Evolutionary conservation across 768 basidiomycete genomes (phyloP), one percentile per base, ranked within the genome.

Genomic region (Trametopsis cervina): DNA sequence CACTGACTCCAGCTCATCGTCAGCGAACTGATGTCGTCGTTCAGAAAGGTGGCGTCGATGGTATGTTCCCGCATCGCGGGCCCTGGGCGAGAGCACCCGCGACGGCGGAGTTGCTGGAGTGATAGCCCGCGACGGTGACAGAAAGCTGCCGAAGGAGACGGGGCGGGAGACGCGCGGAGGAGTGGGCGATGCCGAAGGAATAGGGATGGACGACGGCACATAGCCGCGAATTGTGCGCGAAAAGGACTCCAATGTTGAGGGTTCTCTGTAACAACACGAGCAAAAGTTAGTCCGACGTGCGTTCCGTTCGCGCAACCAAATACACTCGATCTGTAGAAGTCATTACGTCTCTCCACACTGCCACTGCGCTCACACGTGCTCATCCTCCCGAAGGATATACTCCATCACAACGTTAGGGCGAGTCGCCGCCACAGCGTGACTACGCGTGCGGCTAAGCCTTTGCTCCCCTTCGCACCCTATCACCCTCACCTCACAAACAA

Each of bases 181-280:
- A 15, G 76, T 69, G 13, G 77, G 74, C 0, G 67, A 63, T 1
- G 75, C 70, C 1, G 66, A 60, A 1, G 77, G 70, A 23, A 78
- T 71, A 12, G 74, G 66, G 43, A 78, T 74, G 6, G 74, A 72
- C 15, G 72, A 66, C 3, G 77, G 79, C 6, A 78, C 73, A 46
- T 80, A 80, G 52, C 66, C 70, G 40, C 77, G 74, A 22, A 81
- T 65, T 9, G 77, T 70, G 17, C 73, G 72, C 9, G 78, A 75
- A 52, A 81, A 67, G 20, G 66, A 67, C 60, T 77, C 75, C 17
- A 80, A 65, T 47, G 75, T 68, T 0, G 76, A 71, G 7, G 71
- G 71, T 50, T 69, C 73, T n/a, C 76, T 78, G 57, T 46, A 12
- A 24, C 15, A 15, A 35, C 33, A n/a, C 33, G 33, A 10, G 33